Percentiles rank a stretch among this genome's conserved stretches.
Evolutionary conservation across 129 eudicot genomes (phyloP).

Genomic region (Deinandra increscens): DNA sequence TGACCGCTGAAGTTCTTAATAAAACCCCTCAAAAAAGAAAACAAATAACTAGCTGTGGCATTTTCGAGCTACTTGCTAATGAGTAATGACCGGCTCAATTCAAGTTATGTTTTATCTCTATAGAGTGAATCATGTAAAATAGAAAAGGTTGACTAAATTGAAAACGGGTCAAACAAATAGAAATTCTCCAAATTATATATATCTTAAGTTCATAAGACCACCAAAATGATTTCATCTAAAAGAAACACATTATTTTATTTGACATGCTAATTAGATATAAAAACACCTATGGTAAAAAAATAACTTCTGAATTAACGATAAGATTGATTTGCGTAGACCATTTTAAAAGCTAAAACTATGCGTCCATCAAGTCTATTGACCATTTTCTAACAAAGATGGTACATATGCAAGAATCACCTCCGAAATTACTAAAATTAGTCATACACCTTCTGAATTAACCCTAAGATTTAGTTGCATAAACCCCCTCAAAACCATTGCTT

Average conservation of each 20-base stretch:
- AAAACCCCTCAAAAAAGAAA: background rate
- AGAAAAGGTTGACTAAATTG: background rate
- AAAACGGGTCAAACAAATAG: background rate
- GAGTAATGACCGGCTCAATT: background rate
- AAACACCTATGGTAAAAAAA: background rate
- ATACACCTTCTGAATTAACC: background rate
- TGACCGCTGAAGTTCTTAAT: background rate
- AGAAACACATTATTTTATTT: background rate
- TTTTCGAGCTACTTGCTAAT: background rate
- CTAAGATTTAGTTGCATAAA: background rate
- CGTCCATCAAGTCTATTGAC: background rate
- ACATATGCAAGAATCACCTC: background rate
- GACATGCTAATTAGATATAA: no score
- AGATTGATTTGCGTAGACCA: background rate
- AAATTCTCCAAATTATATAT: background rate
- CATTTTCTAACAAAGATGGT: background rate
- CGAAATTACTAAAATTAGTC: background rate
- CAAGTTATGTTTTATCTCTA: background rate
- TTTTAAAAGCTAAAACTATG: background rate
- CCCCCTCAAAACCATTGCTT: no score
- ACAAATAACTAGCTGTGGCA: background rate
- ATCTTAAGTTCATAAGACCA: background rate
- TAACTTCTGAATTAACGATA: background rate
- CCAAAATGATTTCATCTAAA: background rate
- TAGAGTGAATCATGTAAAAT: background rate